A percentile compares a stretch with the other conserved stretches of the same genome.
These are phyloP conservation scores for Cyberlindnera euphorbiiphila DNA, from an alignment of 805 yeast species.

Conservation along the genomic window DNA sequence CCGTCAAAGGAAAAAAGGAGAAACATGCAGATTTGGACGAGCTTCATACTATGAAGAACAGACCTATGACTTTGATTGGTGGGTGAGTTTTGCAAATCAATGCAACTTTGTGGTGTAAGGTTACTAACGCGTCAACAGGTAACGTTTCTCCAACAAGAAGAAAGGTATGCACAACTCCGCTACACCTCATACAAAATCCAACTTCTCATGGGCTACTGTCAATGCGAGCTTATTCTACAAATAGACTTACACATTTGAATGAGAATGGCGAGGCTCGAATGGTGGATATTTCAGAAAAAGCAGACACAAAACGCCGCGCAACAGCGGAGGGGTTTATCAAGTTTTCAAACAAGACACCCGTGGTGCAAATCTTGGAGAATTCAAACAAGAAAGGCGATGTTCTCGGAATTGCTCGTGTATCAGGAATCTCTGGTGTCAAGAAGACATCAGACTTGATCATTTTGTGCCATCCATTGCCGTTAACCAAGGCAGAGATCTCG, in stretches of 20 bases:
- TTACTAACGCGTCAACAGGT: background rate
- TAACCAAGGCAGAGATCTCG: slow-evolving; percentile 38
- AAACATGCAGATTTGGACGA: slow-evolving; percentile 50
- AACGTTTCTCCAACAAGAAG: background rate
- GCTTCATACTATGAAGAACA: slow-evolving; percentile 41
- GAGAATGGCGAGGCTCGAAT: slow-evolving; percentile 41
- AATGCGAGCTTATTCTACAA: too few species aligned
- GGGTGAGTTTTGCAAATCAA: slow-evolving; percentile 40
- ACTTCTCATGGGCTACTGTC: too few species aligned
- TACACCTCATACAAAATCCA: too few species aligned
- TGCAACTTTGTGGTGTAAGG: background rate
- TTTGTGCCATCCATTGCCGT: slow-evolving; percentile 44
- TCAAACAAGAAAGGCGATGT: slow-evolving; percentile 51
- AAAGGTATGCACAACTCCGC: too few species aligned
- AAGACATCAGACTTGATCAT: slow-evolving; percentile 44
- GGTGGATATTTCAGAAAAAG: slow-evolving; percentile 45
- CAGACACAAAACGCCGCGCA: slow-evolving; percentile 38
- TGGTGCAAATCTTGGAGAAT: slow-evolving; percentile 33
- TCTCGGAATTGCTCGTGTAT: slow-evolving; percentile 41
- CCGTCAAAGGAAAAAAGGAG: slow-evolving; percentile 44
- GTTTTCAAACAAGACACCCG: slow-evolving; percentile 34
- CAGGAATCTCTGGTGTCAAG: slow-evolving; percentile 51
- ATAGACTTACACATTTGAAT: slow-evolving; percentile 36
- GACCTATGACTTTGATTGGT: slow-evolving; percentile 57
- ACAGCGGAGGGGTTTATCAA: slow-evolving; percentile 39